Evolutionary conservation across 495 filamentous ascomycete genomes (phyloP), one percentile per base, ranked within the genome.

Genomic region (Penicillium subrubescens): DNA sequence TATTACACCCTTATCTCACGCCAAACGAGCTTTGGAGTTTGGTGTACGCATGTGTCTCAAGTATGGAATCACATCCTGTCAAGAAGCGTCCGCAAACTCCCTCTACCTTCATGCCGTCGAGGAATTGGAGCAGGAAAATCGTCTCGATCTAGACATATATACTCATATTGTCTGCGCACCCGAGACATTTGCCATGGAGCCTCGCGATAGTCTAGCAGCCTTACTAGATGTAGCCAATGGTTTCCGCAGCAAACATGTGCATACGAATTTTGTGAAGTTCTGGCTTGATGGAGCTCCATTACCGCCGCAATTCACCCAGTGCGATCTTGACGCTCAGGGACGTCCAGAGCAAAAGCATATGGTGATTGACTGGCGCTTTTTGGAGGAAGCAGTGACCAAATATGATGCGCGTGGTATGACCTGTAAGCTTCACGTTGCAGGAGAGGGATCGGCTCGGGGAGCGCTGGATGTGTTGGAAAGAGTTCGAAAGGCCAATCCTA

Each of bases 141-240:
- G 37, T 5, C 37, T 57, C n/a, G 29, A 57, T 33, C 21, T 35
- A 8, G 54, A 39, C 34, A 37, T 57, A 0, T 37, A 57, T 41
- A 57, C 31, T 12, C 54, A 57, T 23, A 57, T 57, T 37, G 31
- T 37, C 31, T 57, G 29, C 23, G 31, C 54, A 14, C 31, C 37
- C 5, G 34, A 35, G 54, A 57, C 54, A 57, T 39, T 57, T 37
- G 54, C 54, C 54, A 39, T 37, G 17, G 54, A 37, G 14, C 33
- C 34, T 23, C 37, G 37, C 15, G 37, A 41, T 14, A 54, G 52
- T 31, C 25, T 54, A 17, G 52, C 52, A 17, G 52, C 52, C 14
- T 54, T 54, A n/a, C 33, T 54, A 31, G 52, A 54, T n/a, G 52
- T 54, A 15, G 52, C 52, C 17, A 33, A 50, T 21, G 33, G 23